phyloP scores from a whole-genome alignment of 805 yeast species.

The Maudiozyma serrabonitensis region DNA sequence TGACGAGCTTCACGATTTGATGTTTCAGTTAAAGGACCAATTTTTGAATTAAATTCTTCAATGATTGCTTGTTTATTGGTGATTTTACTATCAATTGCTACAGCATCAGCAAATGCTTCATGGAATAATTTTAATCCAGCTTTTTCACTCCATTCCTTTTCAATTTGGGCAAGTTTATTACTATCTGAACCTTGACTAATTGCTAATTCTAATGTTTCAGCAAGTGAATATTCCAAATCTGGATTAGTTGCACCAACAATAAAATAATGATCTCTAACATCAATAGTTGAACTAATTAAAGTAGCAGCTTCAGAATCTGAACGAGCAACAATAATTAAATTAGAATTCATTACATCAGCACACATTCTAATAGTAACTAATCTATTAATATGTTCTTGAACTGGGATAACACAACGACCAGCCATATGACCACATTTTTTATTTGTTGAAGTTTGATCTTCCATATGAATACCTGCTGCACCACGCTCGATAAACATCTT shows the following conservation, averaged over 20 bases:
- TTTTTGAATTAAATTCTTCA: constrained; percentile 53
- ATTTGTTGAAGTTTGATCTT: constrained; percentile 98
- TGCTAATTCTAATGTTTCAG: constrained; percentile 71
- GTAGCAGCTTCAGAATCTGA: constrained; percentile 98
- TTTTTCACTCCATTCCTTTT: constrained; percentile 67
- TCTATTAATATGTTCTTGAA: constrained; percentile 94
- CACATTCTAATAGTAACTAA: constrained; percentile 88
- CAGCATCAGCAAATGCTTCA: constrained; percentile 83
- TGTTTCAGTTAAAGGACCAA: constrained; percentile 64
- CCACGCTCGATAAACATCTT: constrained; percentile 95
- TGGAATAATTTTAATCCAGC: constrained; percentile 85
- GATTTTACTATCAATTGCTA: constrained; percentile 41
- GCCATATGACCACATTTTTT: constrained; percentile 99
- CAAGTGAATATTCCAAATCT: constrained; percentile 47
- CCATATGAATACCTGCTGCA: constrained; percentile 98
- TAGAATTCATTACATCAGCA: constrained; percentile 87
- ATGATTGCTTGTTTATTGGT: constrained; percentile 48
- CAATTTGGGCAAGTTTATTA: constrained; percentile 58
- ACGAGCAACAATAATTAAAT: constrained; percentile 82
- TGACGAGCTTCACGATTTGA: constrained; percentile 74
- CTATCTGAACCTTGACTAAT: constrained; percentile 68
- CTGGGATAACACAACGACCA: constrained; percentile 94
- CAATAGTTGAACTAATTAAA: constrained; percentile 85
- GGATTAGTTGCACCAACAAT: constrained; percentile 88
- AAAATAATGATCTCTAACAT: constrained; percentile 88